A percentile compares a stretch with the other conserved stretches of the same genome.
Conservation (phyloP, 345 rosid genomes). For the Eucalyptus erythrocorys region DNA sequence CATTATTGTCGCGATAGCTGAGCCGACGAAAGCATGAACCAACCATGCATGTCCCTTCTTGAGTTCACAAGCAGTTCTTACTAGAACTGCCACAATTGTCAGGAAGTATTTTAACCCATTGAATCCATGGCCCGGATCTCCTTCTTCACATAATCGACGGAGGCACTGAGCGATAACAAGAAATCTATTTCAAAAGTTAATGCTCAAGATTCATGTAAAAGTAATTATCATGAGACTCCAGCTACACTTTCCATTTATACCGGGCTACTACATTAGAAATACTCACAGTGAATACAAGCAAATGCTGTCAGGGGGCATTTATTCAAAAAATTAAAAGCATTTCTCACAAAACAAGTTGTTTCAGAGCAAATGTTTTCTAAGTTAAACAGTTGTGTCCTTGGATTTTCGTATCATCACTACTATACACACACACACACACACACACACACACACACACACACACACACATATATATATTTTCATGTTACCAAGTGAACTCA, state of each 20-base stretch:
- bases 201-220: neutral
- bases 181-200: neutral
- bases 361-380: neutral
- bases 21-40: constrained; percentile 50
- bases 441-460: too few species aligned
- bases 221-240: neutral
- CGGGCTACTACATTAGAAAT: neutral
- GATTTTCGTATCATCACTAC: neutral
- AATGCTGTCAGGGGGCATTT: neutral
- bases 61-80: constrained; percentile 47
- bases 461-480: too few species aligned
- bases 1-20: constrained; percentile 30
- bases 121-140: constrained; percentile 38
- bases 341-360: neutral
- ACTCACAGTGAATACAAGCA: neutral
- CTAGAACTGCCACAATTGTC: constrained; percentile 50
- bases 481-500: neutral
- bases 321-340: neutral
- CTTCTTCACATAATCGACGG: constrained; percentile 48
- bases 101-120: constrained; percentile 50
- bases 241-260: neutral
- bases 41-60: constrained; percentile 46
- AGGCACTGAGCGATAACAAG: constrained; percentile 29
- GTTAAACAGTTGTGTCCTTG: neutral
- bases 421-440: too few species aligned